These are phyloP conservation scores for Acacia concinna DNA, from an alignment of 331 rosid species.

Conservation along the genomic window DNA sequence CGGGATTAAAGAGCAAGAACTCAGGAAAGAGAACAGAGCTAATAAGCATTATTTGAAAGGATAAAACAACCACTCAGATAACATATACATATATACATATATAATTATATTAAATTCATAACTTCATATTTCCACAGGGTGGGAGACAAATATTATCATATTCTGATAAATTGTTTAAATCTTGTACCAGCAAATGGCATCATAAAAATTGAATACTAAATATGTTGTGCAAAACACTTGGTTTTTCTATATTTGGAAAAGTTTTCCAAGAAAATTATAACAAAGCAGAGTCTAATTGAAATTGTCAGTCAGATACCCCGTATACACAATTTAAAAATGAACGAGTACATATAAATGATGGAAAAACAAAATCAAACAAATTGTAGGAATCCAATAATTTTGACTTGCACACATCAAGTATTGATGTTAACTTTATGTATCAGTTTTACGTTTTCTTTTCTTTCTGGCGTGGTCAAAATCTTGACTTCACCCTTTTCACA, in stretches of 20 bases:
- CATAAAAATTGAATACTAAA: conserved; percentile 18
- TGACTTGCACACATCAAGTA: conserved; percentile 2
- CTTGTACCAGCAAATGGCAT: not conserved
- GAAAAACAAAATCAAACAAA: conserved; percentile 20
- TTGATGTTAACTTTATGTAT: not conserved
- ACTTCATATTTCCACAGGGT: not conserved
- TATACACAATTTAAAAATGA: not conserved
- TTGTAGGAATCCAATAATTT: conserved; percentile 9
- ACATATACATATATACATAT: conserved; percentile 21
- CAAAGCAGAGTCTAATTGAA: conserved; percentile 18
- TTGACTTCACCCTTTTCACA: not conserved
- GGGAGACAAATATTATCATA: conserved; percentile 17
- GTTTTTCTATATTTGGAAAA: conserved; percentile 2
- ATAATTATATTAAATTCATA: too few species aligned
- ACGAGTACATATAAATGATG: conserved; percentile 5
- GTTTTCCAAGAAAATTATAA: conserved; percentile 5
- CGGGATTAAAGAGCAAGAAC: conserved; percentile 24
- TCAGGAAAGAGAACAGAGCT: conserved; percentile 1
- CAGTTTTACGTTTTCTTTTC: not conserved
- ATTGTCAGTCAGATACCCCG: conserved; percentile 6
- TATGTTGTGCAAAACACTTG: conserved; percentile 12
- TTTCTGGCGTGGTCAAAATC: not conserved
- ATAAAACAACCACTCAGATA: conserved; percentile 12
- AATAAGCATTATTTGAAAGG: conserved; percentile 4
- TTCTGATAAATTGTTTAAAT: conserved; percentile 10